Evolutionary conservation across 169 alveolate species (phyloP).

Genomic region (Cryptosporidium sp.): DNA sequence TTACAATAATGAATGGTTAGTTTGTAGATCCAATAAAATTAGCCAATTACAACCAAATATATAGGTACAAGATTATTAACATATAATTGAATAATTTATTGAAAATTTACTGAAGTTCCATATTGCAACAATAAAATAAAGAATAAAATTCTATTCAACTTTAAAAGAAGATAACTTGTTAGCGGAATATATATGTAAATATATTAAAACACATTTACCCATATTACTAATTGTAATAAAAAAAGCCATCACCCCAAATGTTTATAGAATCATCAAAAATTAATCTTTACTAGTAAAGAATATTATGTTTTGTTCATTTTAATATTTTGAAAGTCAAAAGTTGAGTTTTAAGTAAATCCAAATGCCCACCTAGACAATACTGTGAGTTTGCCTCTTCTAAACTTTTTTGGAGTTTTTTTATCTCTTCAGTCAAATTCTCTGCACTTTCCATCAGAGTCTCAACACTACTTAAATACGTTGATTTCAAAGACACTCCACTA

Average conservation of each 20-base stretch:
- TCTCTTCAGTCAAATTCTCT: neutral
- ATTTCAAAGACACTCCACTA: neutral
- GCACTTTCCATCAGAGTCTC: neutral
- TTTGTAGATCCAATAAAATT: no score
- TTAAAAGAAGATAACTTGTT: no score
- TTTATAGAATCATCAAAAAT: no score
- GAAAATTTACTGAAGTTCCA: no score
- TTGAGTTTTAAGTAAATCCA: neutral
- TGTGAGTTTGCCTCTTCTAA: neutral
- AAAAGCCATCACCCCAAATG: neutral
- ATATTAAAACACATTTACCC: no score
- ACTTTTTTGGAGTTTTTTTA: neutral
- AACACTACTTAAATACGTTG: neutral
- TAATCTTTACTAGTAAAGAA: neutral
- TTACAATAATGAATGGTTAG: no score
- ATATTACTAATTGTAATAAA: neutral
- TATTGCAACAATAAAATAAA: no score
- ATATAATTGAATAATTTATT: no score
- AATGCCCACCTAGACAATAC: neutral
- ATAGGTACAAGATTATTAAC: no score
- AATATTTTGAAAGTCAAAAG: neutral
- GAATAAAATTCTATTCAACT: no score
- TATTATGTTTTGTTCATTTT: neutral
- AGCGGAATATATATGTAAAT: no score
- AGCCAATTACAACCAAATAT: no score